These are phyloP conservation scores for Crucibulum laeve DNA, from an alignment of 768 basidiomycete genomes.

Conservation along the genomic window DNA sequence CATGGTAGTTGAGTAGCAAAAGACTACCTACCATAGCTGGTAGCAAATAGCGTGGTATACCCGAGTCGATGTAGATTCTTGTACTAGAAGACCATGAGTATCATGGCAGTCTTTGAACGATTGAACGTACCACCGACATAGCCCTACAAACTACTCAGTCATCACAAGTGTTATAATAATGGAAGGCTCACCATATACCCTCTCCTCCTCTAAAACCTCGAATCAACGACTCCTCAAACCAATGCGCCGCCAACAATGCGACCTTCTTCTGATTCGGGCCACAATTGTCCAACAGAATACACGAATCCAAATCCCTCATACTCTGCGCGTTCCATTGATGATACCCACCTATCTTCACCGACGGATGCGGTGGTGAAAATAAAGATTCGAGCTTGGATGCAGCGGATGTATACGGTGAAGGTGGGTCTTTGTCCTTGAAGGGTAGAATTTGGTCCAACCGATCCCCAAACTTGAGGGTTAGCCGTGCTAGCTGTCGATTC, in stretches of 20 bases:
- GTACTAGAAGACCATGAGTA: slow-evolving; percentile 10
- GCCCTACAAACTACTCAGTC: slow-evolving; percentile 11
- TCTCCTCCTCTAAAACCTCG: slow-evolving; percentile 19
- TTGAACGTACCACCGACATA: slow-evolving; percentile 16
- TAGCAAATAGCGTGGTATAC: slow-evolving; percentile 20
- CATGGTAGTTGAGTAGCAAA: slow-evolving; percentile 1
- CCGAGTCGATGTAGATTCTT: slow-evolving; percentile 18
- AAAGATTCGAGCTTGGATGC: too few species aligned
- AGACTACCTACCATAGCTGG: slow-evolving; percentile 15
- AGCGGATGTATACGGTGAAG: too few species aligned
- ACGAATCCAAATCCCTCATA: slow-evolving; percentile 17
- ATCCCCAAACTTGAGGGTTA: too few species aligned
- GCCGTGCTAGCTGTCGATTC: too few species aligned
- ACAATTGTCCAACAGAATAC: slow-evolving; percentile 22
- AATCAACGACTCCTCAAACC: slow-evolving; percentile 18
- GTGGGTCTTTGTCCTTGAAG: too few species aligned
- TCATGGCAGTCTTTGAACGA: neutral
- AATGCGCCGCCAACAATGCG: slow-evolving; percentile 21
- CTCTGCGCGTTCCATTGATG: slow-evolving; percentile 22
- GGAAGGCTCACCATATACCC: slow-evolving; percentile 20
- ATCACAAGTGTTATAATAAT: neutral
- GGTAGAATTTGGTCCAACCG: too few species aligned
- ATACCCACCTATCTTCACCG: too few species aligned
- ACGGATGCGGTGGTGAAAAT: too few species aligned
- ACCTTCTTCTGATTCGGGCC: slow-evolving; percentile 28